A percentile compares a stretch with the other conserved stretches of the same genome.
Evolutionary conservation across 2,329 filamentous ascomycete species (phyloP).

Genomic region (Colletotrichum sansevieriae): DNA sequence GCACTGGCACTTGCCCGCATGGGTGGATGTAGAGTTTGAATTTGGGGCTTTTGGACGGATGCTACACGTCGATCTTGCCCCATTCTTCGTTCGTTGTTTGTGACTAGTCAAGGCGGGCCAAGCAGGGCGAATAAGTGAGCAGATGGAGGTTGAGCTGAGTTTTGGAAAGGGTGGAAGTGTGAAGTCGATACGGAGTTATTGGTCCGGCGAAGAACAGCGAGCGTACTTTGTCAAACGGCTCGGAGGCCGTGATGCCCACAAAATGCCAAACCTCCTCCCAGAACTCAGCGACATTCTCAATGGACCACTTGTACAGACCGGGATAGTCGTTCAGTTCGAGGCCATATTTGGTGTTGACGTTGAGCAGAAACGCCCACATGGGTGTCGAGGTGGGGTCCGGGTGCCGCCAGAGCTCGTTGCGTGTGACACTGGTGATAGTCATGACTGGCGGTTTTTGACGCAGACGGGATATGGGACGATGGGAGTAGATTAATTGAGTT

Average conservation of each 20-base stretch:
- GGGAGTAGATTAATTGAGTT: not conserved
- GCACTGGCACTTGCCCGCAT: slow-evolving; percentile 25
- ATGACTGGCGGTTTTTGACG: slow-evolving; percentile 30
- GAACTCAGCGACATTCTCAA: slow-evolving; percentile 79
- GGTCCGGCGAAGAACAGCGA: slow-evolving; percentile 3
- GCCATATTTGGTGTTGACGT: slow-evolving; percentile 76
- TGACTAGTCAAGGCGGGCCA: slow-evolving; percentile 30
- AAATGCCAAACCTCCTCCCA: slow-evolving; percentile 91
- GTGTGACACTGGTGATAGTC: slow-evolving; percentile 38
- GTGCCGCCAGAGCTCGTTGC: slow-evolving; percentile 78
- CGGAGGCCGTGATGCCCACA: slow-evolving; percentile 79
- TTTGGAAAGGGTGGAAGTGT: slow-evolving; percentile 10
- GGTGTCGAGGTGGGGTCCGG: slow-evolving; percentile 74
- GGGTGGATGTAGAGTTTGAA: slow-evolving; percentile 25
- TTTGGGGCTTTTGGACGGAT: slow-evolving; percentile 21
- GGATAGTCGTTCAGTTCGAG: slow-evolving; percentile 75
- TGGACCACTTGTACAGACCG: slow-evolving; percentile 87
- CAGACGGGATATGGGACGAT: slow-evolving; percentile 20
- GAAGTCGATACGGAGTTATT: slow-evolving; percentile 12
- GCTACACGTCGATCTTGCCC: slow-evolving; percentile 14
- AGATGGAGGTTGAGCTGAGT: slow-evolving; percentile 20
- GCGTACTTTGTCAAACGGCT: slow-evolving; percentile 69
- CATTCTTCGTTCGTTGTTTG: not conserved
- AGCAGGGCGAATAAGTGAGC: slow-evolving; percentile 27
- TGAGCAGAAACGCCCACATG: slow-evolving; percentile 79